Conservation (phyloP, 2,329 filamentous ascomycete genomes). For the Lachnellula suecica region DNA sequence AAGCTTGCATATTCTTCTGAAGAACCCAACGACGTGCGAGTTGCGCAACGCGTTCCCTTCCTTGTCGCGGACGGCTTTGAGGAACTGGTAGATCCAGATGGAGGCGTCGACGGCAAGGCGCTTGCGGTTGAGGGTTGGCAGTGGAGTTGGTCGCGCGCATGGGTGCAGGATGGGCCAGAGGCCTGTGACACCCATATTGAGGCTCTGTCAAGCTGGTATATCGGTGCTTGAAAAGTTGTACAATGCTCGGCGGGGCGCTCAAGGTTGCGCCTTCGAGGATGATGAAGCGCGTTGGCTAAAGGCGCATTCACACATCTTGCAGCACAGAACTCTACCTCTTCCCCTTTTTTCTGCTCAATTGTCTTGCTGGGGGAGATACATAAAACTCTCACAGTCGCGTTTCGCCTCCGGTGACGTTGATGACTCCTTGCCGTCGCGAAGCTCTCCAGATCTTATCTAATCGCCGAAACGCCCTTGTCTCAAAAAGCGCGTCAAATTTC, state of each 20-base stretch:
- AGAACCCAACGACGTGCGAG: conserved; percentile 95
- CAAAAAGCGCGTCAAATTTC: neutral
- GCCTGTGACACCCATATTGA: conserved; percentile 89
- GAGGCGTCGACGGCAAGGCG: conserved; percentile 96
- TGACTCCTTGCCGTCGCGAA: conserved; percentile 3
- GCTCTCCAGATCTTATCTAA: conserved; percentile 11
- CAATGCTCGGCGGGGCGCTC: neutral
- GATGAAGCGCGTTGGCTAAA: neutral
- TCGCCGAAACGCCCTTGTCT: conserved; percentile 2
- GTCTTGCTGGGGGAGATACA: neutral
- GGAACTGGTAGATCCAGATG: conserved; percentile 99
- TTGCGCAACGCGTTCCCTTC: conserved; percentile 96
- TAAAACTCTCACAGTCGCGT: neutral
- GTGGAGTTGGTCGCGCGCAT: conserved; percentile 91
- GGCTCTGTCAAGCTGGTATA: neutral
- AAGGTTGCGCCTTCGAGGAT: conserved; percentile 3
- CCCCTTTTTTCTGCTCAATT: neutral
- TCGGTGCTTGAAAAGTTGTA: neutral
- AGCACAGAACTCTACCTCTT: neutral
- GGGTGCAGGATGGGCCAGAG: conserved; percentile 97
- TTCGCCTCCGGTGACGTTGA: conserved; percentile 6
- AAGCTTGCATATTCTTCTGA: conserved; percentile 95
- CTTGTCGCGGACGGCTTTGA: conserved; percentile 97
- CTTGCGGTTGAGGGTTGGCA: conserved; percentile 94
- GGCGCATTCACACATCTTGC: conserved; percentile 14